Base-by-base conservation (phyloP, 2,329 filamentous ascomycete genomes). In the Fusarium praegraminearum region DNA sequence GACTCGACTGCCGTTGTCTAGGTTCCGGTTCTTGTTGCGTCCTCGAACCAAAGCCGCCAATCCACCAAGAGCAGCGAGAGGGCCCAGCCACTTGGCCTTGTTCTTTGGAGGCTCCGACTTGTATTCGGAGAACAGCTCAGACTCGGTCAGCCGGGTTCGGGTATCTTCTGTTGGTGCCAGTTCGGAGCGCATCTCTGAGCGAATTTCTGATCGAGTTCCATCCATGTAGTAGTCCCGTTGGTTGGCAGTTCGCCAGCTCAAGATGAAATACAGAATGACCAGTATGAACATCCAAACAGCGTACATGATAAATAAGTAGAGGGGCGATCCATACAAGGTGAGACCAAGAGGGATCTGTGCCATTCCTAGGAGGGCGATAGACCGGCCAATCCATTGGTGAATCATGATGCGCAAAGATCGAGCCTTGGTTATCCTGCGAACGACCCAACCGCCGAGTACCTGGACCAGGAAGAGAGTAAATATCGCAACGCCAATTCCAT, bases 251-350 rank as follows among this genome's bases (percentile, higher is more conserved):
- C 88, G 84, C 79, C 92, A 97, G 69, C 91, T 91, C 35, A 97
- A 83, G 57, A 95, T 83, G 74, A 98, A 97, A 79, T 94, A 98
- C 16, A 89, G 69, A 3, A 94, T 75, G 18, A 98, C 72, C 35
- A 98, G 82, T 20, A 92, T 84, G 30, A 89, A 87, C 78, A 91
- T 91, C 84, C 91, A 95, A 1, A 98, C 68, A 0, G 94, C 87
- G 76, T 92, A 99, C 5, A 98, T 83, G 54, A 99, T 89, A 78
- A 98, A 99, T 5, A 94, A 85, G 38, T 87, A 88, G 75, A 91
- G 89, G 7, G 96, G 95, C 32, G 94, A 97, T 8, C 96, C 96
- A 75, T 98, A 99, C 2, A 99, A 84, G 0, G 94, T 94, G 47
- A 99, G 84, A 0, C 96, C 96, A 1, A 99, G 85, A 0, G 96